Conservation (phyloP, 2,329 filamentous ascomycete species). For the Dactylella cylindrospora region DNA sequence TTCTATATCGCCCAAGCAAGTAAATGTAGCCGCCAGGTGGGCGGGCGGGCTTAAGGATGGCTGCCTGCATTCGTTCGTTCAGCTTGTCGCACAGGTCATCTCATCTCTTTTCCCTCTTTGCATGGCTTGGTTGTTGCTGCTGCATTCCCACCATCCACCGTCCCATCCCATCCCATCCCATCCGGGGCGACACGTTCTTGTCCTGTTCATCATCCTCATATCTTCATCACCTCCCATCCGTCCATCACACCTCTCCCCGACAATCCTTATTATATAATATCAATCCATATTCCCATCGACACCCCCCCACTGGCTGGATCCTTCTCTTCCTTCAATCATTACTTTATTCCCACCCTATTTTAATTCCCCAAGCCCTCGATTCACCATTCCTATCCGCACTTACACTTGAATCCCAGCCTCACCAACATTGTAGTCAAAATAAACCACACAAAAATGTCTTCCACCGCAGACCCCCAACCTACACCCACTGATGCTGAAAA, state of each 20-base stretch:
- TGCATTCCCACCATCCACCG: too few relatives aligned
- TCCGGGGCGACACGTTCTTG: too few relatives aligned
- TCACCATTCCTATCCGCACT: neutral
- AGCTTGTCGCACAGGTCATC: neutral
- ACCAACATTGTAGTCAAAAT: neutral
- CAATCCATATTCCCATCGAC: neutral
- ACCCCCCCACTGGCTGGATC: conserved; percentile 1
- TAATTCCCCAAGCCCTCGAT: neutral
- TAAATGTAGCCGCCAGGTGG: too few relatives aligned
- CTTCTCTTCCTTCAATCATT: neutral
- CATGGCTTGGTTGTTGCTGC: neutral
- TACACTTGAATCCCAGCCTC: neutral
- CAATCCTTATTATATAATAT: too few relatives aligned
- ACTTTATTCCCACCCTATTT: neutral
- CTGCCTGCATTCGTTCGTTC: neutral
- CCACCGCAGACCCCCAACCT: conserved; percentile 3
- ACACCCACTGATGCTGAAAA: conserved; percentile 19
- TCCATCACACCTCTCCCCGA: neutral
- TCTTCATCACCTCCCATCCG: conserved; percentile 10
- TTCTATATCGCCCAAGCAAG: too few relatives aligned
- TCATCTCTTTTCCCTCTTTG: neutral
- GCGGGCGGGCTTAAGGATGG: too few relatives aligned
- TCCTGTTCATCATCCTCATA: conserved; percentile 21
- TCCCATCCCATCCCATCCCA: too few relatives aligned
- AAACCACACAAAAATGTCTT: conserved; percentile 19